Evolutionary conservation across 1,284 basidiomycete genomes (phyloP), one percentile per base, ranked within the genome.

Genomic region (Phlebopus sp.): DNA sequence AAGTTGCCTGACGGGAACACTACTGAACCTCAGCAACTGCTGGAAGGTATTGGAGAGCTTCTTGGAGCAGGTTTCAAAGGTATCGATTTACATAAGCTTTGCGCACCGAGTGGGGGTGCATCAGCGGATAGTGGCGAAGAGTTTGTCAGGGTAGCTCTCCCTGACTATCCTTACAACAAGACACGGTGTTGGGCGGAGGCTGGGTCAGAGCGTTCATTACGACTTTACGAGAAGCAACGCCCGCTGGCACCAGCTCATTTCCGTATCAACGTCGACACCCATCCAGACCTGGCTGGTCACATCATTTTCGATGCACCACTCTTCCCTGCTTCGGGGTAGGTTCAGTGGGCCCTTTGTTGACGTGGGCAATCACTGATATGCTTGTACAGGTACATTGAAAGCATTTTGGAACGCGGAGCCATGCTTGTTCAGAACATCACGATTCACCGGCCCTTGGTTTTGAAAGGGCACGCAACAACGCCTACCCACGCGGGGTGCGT

Each of bases 11-110:
- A 54, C 0, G 63, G 64, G 43, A 63, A 63, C 31, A 64, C 55
- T 14, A 63, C 61, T n/a, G 61, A 62, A 23, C 59, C 62, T 29
- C 66, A 58, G 34, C 61, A 65, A 29, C 23, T 63, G 18, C 49
- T 63, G 46, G 63, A 63, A 37, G 61, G 63, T 27, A 51, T 65
- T 13, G 63, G 57, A 1, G 53, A 63, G 31, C 56, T 63, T 10
- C 53, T 63, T 11, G 46, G 52, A 15, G 34, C 45, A 2, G 63
- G 61, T 13, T 63, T 64, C 49, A 62, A 63, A 25, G 49, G 50
- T n/a, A 49, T 64, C 18, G 55, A 62, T 35, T 56, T 63, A 32
- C 49, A 59, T 44, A 52, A 46, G 17, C 25, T 63, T 8, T 64
- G 41, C 14, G 55, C 59, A 8, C 50, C 59, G 5, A 53, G 54